phyloP scores from a whole-genome alignment of 805 yeast genomes.

The Brettanomyces nanus region DNA sequence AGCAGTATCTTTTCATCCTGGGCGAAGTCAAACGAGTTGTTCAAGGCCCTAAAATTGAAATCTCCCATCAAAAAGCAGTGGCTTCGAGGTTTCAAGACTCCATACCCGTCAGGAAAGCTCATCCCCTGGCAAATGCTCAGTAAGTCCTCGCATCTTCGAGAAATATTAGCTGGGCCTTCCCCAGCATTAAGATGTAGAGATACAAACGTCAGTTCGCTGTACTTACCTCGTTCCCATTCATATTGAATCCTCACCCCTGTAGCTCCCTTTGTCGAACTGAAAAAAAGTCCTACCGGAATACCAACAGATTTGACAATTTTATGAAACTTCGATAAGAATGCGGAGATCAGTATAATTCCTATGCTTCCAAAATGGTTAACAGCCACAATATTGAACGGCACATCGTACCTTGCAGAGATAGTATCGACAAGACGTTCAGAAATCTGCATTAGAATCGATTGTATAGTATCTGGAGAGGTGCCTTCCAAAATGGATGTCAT shows the following conservation, averaged over 20 bases:
- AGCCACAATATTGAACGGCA: conserved; percentile 34
- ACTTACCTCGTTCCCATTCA: conserved; percentile 12
- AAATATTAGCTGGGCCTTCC: conserved; percentile 49
- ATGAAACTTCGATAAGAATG: conserved; percentile 22
- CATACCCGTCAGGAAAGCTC: conserved; percentile 50
- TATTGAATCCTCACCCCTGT: conserved; percentile 48
- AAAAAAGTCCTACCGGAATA: conserved; percentile 47
- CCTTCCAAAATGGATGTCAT: conserved; percentile 49
- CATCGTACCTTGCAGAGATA: conserved; percentile 28
- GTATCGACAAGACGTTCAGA: conserved; percentile 28
- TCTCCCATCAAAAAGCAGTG: conserved; percentile 81
- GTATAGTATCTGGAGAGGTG: conserved; percentile 31
- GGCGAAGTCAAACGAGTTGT: conserved; percentile 14
- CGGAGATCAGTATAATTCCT: conserved; percentile 44
- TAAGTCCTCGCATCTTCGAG: conserved; percentile 46
- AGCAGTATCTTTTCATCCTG: conserved; percentile 45
- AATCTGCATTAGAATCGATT: conserved; percentile 28
- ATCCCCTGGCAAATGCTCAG: conserved; percentile 41
- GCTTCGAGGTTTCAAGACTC: conserved; percentile 39
- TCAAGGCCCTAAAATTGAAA: conserved; percentile 62
- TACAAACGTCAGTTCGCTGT: conserved; percentile 49
- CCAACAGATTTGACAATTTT: conserved; percentile 17
- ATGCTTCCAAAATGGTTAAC: conserved; percentile 47
- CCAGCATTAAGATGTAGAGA: conserved; percentile 70
- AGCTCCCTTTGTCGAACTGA: conserved; percentile 70